Conservation (phyloP, 2,329 filamentous ascomycete genomes). For the Cordyceps fumosorosea region DNA sequence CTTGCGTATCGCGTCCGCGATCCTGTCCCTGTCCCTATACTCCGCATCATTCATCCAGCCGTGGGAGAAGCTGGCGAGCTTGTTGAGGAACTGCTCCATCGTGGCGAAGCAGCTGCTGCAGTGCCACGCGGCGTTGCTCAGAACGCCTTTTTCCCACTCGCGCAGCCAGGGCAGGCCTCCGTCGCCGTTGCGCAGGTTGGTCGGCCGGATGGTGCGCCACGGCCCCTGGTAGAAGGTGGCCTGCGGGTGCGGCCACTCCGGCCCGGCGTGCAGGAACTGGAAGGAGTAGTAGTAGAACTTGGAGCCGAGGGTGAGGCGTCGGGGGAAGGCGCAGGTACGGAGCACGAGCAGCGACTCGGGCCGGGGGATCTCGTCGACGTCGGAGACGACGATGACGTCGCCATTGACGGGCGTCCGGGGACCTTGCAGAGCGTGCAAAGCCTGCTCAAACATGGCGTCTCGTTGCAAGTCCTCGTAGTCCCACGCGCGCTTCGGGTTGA, state of each 20-base stretch:
- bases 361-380: slow-evolving; percentile 54
- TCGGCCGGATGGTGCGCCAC: slow-evolving; percentile 43
- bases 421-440: slow-evolving; percentile 42
- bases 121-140: slow-evolving; percentile 52
- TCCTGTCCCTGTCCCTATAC: slow-evolving; percentile 41
- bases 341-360: slow-evolving; percentile 43
- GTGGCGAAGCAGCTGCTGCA: slow-evolving; percentile 56
- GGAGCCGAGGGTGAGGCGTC: slow-evolving; percentile 43
- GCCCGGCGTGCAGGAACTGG: slow-evolving; percentile 38
- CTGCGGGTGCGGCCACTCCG: slow-evolving; percentile 51
- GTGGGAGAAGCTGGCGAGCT: slow-evolving; percentile 52
- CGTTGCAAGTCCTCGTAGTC: slow-evolving; percentile 47
- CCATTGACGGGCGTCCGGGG: slow-evolving; percentile 35
- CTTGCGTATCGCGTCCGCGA: slow-evolving; percentile 43
- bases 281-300: slow-evolving; percentile 54
- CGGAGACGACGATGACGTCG: slow-evolving; percentile 53
- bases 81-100: slow-evolving; percentile 46
- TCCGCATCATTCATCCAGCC: slow-evolving; percentile 42
- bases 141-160: slow-evolving; percentile 35
- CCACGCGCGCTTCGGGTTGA: slow-evolving; percentile 36
- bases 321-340: slow-evolving; percentile 45
- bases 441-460: slow-evolving; percentile 52
- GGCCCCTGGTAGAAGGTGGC: slow-evolving; percentile 44
- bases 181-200: slow-evolving; percentile 45
- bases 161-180: slow-evolving; percentile 32